Evolutionary conservation across 1,139 yeast species (phyloP).

Genomic region (Meyerozyma athensensis): DNA sequence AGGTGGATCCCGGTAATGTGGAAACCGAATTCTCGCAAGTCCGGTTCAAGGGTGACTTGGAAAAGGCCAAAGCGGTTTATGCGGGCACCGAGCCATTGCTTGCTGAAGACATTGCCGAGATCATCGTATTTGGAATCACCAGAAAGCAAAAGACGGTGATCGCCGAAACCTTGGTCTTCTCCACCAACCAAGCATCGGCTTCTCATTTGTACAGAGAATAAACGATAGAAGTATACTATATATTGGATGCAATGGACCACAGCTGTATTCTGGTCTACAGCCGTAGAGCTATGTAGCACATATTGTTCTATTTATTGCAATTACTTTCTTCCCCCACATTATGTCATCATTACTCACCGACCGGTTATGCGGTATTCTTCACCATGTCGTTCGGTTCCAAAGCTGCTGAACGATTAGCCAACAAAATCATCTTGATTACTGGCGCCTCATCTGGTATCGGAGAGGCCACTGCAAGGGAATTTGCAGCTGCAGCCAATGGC

Average conservation of each 20-base stretch:
- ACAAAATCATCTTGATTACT: slow-evolving; percentile 59
- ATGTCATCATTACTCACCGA: background rate
- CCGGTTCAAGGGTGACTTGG: slow-evolving; percentile 41
- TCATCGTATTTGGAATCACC: slow-evolving; percentile 44
- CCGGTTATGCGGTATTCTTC: background rate
- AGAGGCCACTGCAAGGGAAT: slow-evolving; percentile 37
- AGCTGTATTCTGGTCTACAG: too few relatives aligned
- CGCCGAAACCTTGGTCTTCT: slow-evolving; percentile 47
- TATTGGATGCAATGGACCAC: too few relatives aligned
- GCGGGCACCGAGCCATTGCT: slow-evolving; percentile 42
- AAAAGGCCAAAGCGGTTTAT: slow-evolving; percentile 40
- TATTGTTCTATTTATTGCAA: too few relatives aligned
- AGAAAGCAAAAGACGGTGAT: slow-evolving; percentile 47
- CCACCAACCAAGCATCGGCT: slow-evolving; percentile 51
- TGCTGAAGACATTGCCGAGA: slow-evolving; percentile 47
- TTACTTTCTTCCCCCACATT: too few relatives aligned
- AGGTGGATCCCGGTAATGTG: slow-evolving; percentile 50
- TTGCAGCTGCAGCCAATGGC: slow-evolving; percentile 37
- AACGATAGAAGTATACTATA: too few relatives aligned
- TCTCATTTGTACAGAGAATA: slow-evolving; percentile 39
- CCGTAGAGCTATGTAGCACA: too few relatives aligned
- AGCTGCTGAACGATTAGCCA: slow-evolving; percentile 57
- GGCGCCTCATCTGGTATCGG: slow-evolving; percentile 74
- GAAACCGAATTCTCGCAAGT: slow-evolving; percentile 47
- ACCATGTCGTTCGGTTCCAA: slow-evolving; percentile 48